phyloP scores from a whole-genome alignment of 2,329 filamentous ascomycete species.

The Penicillium sp. region DNA sequence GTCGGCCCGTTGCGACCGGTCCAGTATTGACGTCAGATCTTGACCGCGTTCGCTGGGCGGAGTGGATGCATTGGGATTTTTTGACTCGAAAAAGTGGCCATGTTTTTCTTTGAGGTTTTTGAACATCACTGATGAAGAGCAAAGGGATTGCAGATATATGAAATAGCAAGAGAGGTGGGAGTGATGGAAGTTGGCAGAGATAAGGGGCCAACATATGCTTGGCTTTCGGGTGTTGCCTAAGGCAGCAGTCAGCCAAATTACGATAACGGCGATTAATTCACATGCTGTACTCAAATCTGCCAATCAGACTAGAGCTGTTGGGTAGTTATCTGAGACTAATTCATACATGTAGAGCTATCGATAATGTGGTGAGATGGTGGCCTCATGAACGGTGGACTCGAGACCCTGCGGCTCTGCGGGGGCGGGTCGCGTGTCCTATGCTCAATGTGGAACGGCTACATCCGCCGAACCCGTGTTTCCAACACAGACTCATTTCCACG shows the following conservation, averaged over 20 bases:
- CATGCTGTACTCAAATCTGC: background rate
- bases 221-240: background rate
- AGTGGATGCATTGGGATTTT: constrained; percentile 21
- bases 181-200: background rate
- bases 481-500: constrained; percentile 7
- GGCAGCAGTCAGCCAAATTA: background rate
- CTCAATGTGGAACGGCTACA: background rate
- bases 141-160: background rate
- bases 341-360: background rate
- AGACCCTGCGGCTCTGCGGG: background rate
- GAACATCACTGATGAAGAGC: constrained; percentile 23
- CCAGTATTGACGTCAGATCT: constrained; percentile 45
- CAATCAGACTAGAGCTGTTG: background rate
- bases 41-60: constrained; percentile 30
- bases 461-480: constrained; percentile 1
- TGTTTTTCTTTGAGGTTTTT: constrained; percentile 36
- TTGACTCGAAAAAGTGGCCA: constrained; percentile 30
- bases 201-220: background rate
- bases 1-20: constrained; percentile 43
- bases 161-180: background rate
- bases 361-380: background rate
- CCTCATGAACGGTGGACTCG: background rate
- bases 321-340: background rate
- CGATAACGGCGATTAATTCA: background rate
- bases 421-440: background rate